These are phyloP conservation scores for Rhododendron ferrugineum DNA, from an alignment of 148 eudicot species.

Conservation along the genomic window DNA sequence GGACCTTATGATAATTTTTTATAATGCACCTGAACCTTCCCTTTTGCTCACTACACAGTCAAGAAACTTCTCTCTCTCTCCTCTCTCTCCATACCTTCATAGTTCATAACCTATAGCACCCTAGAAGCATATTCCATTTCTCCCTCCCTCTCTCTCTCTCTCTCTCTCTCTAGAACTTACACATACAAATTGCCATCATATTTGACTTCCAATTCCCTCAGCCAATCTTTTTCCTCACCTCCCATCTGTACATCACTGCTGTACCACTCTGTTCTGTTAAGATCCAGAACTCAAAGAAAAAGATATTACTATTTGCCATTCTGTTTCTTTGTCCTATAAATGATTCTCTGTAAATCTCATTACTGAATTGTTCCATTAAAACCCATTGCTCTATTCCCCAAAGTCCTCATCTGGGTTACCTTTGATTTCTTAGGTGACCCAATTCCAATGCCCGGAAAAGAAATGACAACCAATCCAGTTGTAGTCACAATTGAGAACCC, in stretches of 20 bases:
- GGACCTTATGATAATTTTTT: not conserved
- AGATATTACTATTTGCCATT: not conserved
- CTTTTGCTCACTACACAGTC: slow-evolving; percentile 12
- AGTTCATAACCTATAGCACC: slow-evolving; percentile 1
- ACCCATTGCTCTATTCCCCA: slow-evolving; percentile 8
- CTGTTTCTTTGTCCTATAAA: not conserved
- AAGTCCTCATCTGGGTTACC: slow-evolving; percentile 17
- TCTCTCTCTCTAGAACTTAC: not conserved
- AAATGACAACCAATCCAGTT: slow-evolving; percentile 49
- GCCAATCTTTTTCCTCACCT: not conserved
- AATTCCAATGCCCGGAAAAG: not conserved
- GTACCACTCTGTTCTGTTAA: slow-evolving; percentile 16
- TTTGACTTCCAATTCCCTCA: not conserved
- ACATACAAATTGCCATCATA: not conserved
- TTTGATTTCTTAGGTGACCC: slow-evolving; percentile 11
- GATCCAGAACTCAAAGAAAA: slow-evolving; percentile 17
- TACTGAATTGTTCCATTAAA: not conserved
- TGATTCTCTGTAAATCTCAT: not conserved
- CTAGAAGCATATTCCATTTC: slow-evolving; percentile 9
- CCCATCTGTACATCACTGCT: slow-evolving; percentile 21
- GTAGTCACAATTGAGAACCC: slow-evolving; percentile 41
- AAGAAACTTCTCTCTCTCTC: not conserved
- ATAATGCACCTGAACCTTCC: slow-evolving; percentile 20
- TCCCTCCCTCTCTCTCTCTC: not conserved
- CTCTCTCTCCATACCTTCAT: not conserved